phyloP scores from a whole-genome alignment of 345 rosid genomes.

The Aethionema arabicum region DNA sequence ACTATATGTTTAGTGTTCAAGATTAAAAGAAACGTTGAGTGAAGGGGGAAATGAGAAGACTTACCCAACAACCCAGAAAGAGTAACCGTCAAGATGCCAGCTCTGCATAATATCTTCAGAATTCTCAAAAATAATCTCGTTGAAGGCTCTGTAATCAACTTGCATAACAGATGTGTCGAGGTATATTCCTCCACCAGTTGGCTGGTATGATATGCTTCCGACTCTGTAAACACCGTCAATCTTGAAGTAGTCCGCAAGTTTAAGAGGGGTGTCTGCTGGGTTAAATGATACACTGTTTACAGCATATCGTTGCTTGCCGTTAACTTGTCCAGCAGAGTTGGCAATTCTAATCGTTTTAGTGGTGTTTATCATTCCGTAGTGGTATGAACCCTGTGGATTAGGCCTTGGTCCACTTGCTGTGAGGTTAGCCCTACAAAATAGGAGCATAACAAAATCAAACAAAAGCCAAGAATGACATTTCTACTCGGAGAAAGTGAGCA shows the following conservation, averaged over 20 bases:
- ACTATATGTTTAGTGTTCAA: background rate
- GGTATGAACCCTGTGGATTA: slow-evolving; percentile 98
- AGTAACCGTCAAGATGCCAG: slow-evolving; percentile 84
- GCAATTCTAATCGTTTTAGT: slow-evolving; percentile 67
- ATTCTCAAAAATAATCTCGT: slow-evolving; percentile 81
- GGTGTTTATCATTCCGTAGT: slow-evolving; percentile 83
- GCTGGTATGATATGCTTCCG: slow-evolving; percentile 64
- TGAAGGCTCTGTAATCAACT: slow-evolving; percentile 61
- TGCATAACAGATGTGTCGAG: slow-evolving; percentile 84
- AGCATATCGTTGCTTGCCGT: slow-evolving; percentile 86
- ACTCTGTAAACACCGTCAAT: slow-evolving; percentile 76
- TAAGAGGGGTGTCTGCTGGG: slow-evolving; percentile 82
- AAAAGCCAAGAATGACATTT: background rate
- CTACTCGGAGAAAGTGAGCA: background rate
- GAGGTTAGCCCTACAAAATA: slow-evolving; percentile 69
- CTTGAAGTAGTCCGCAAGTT: slow-evolving; percentile 85
- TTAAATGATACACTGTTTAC: slow-evolving; percentile 79
- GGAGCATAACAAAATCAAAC: slow-evolving; percentile 15
- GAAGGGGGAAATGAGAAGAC: slow-evolving; percentile 23
- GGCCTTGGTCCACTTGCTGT: slow-evolving; percentile 99
- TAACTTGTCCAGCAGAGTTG: slow-evolving; percentile 79
- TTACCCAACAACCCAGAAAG: slow-evolving; percentile 94
- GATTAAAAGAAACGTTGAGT: background rate
- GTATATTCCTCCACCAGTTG: slow-evolving; percentile 75
- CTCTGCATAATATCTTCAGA: slow-evolving; percentile 75